Conservation (phyloP, 2,329 filamentous ascomycete species). For the Fusarium duplospermum region DNA sequence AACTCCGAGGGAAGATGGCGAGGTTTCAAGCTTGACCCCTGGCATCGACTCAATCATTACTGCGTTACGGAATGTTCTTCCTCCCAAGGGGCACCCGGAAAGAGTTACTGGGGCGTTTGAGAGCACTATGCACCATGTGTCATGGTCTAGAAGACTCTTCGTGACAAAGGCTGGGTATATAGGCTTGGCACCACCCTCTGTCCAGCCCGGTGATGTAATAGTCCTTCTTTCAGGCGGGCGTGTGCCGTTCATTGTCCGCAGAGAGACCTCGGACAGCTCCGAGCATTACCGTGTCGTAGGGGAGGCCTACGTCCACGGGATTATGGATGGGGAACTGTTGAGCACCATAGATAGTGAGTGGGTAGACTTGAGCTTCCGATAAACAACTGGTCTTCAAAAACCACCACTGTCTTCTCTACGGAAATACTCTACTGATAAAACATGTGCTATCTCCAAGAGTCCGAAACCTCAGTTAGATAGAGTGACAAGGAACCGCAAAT, state of each 20-base stretch:
- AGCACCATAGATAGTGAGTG: background rate
- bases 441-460: background rate
- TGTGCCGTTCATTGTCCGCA: background rate
- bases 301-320: background rate
- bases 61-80: background rate
- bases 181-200: background rate
- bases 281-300: background rate
- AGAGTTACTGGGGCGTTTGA: background rate
- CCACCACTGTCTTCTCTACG: background rate
- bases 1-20: background rate
- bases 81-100: too few relatives aligned
- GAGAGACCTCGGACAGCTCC: background rate
- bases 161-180: background rate
- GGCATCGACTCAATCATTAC: background rate
- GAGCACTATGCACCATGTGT: background rate
- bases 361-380: background rate
- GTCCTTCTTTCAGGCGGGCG: background rate
- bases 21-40: background rate
- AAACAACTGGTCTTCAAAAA: background rate
- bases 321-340: background rate
- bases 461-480: slow-evolving; percentile 37
- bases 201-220: background rate
- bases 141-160: background rate
- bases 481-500: background rate
- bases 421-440: background rate